Base-by-base conservation (phyloP, 305 asterid species). In the Lippia alba region DNA sequence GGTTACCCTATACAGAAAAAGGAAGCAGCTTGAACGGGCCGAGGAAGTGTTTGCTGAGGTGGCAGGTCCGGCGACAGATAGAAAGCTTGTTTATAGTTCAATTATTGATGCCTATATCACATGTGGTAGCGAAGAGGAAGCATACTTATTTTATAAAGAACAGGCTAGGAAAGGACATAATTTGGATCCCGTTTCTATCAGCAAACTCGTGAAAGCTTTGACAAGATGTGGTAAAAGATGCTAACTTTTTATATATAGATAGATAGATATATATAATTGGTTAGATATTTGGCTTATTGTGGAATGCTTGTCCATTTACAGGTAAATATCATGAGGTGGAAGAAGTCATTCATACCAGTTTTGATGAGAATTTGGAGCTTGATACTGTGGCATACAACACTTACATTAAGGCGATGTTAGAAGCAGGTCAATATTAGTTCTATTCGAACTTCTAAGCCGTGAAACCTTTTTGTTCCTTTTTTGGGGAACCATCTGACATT, bases 311-410 rank as follows among this genome's bases (percentile, higher is more conserved):
- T 63, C 56, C 57, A 66, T 75, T 74, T 78, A 76, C 84, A 91
- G 96, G 95, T 75, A 84, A 81, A 87, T 77, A 82, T 78, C 36
- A 53, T 56, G 91, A 86, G 75, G 91, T 83, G 4, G 85, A 83
- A 77, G 89, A 83, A 70, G 87, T 82, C 57, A 79, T 94, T 73
- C 74, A 44, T 24, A 82, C 66, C 67, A 79, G 94, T 83, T 85
- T 94, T 58, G 54, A n/a, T 49, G 80, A 78, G 69, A 80, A 83
- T 70, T 41, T 82, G 77, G 94, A 88, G 86, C 97, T 91, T 69
- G 96, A 94, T 74, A 86, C 99, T 32, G 95, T 94, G 79, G 97
- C 94, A 17, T 94, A 89, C 85, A 91, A 94, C 83, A 89, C 96
- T 69, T 94, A 78, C 81, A 91, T 91, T 72, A 91, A 89, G 82